Evolutionary conservation across 805 yeast genomes (phyloP).

Genomic region (Schwanniomyces yamadae): DNA sequence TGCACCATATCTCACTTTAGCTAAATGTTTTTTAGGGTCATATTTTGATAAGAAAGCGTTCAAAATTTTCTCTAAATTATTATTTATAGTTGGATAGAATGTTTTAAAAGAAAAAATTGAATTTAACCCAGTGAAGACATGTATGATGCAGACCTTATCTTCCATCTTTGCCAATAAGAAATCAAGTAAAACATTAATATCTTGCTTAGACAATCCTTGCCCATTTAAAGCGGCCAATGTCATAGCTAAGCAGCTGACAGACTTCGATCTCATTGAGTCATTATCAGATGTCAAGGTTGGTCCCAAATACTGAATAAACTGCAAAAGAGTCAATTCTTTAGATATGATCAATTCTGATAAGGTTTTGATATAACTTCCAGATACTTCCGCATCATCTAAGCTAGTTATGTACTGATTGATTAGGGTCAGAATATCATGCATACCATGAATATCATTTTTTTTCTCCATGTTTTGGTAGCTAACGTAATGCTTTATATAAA

Average conservation of each 20-base stretch:
- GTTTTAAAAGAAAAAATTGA: slow-evolving; percentile 53
- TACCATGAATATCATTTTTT: too few relatives aligned
- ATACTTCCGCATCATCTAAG: slow-evolving; percentile 19
- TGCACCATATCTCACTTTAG: slow-evolving; percentile 59
- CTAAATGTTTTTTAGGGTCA: slow-evolving; percentile 57
- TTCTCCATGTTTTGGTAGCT: too few relatives aligned
- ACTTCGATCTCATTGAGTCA: slow-evolving; percentile 47
- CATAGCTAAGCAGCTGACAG: slow-evolving; percentile 41
- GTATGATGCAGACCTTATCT: slow-evolving; percentile 55
- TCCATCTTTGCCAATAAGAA: slow-evolving; percentile 68
- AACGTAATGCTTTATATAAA: too few relatives aligned
- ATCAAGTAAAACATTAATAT: slow-evolving; percentile 47
- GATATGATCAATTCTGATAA: slow-evolving; percentile 22
- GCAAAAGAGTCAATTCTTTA: slow-evolving; percentile 40
- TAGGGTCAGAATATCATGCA: slow-evolving; percentile 25
- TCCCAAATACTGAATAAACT: slow-evolving; percentile 59
- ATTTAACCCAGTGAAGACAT: slow-evolving; percentile 53
- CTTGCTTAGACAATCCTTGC: slow-evolving; percentile 40
- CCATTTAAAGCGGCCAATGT: slow-evolving; percentile 27
- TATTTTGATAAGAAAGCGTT: slow-evolving; percentile 38
- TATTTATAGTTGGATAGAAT: slow-evolving; percentile 32
- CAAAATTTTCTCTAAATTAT: slow-evolving; percentile 38
- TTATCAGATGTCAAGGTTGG: slow-evolving; percentile 61
- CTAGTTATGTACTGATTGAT: slow-evolving; percentile 38
- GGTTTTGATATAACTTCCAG: slow-evolving; percentile 16